Conservation (phyloP, 208 protist species). For the Acanthamoeba royreba region DNA sequence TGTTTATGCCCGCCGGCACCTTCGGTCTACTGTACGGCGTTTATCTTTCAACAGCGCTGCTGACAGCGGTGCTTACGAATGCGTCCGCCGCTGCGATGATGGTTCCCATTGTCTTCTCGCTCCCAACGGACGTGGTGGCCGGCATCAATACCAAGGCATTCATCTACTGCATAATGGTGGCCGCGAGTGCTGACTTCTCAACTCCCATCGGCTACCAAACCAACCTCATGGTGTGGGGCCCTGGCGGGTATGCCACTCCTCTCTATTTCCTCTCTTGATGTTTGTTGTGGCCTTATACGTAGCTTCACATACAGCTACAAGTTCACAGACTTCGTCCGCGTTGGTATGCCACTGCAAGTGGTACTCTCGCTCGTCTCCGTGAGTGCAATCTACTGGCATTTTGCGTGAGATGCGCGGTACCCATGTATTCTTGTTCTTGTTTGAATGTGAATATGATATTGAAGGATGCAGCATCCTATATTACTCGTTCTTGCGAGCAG, state of each 20-base stretch:
- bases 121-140: not conserved
- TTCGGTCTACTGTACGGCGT: not conserved
- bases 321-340: conserved; percentile 15
- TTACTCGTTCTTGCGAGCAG: too few species aligned
- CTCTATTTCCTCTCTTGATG: not conserved
- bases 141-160: conserved; percentile 21
- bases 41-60: conserved; percentile 20
- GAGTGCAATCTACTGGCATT: not conserved
- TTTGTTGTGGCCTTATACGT: not conserved
- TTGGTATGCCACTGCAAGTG: conserved; percentile 36
- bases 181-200: conserved; percentile 9
- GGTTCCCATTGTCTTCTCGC: conserved; percentile 18
- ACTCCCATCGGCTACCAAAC: conserved; percentile 54
- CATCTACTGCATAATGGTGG: conserved; percentile 46
- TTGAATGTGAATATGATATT: too few species aligned
- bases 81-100: conserved; percentile 11
- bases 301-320: not conserved
- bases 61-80: conserved; percentile 33
- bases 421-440: too few species aligned
- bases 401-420: not conserved
- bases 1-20: not conserved
- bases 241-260: not conserved
- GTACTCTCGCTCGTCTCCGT: not conserved
- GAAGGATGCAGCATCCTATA: too few species aligned
- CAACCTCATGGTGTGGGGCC: conserved; percentile 51